Evolutionary conservation across 257 asterid genomes (phyloP), one percentile per base, ranked within the genome.

Genomic region (Handroanthus guayacan): DNA sequence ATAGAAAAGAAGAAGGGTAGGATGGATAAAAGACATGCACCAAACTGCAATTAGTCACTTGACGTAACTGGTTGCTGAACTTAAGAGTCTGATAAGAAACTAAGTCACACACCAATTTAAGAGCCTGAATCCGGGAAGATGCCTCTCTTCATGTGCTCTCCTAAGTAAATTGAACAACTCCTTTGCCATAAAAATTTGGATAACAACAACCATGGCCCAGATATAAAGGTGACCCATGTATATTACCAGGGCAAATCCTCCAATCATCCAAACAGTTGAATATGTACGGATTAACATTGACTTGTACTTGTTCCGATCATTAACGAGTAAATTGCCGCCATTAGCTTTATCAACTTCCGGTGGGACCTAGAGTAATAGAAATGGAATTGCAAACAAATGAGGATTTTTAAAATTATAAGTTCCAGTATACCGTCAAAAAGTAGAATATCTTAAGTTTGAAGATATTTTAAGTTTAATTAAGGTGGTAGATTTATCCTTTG

Each of bases 171-270:
- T 89, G 88, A 92, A 90, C 81, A 92, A 82, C 86, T 92, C 98
- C 79, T 79, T 89, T 52, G 91, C 94, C 98, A 92, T 92, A 79
- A 81, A 85, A 63, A 92, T 90, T 80, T 92, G 98, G 84, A 92
- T 85, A 45, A 90, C 91, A 11, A 90, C 94, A n/a, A 92, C 80
- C 90, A 92, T 86, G 67, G 90, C 94, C 94, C 92, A 90, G 52
- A 92, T 92, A 83, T 90, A 92, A 45, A 92, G 88, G 87, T 92
- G 98, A 31, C 98, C 97, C 98, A 92, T 73, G 86, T 90, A 92
- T 54, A 90, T 83, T 75, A 88, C 65, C 50, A 90, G 83, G 62
- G 68, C 84, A 79, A 92, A 90, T 14, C 98, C 96, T 67, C 90
- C 97, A 82, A 92, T 89, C 98, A 92, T 92, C 98, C 97, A 92